A percentile compares a stretch with the other conserved stretches of the same genome.
phyloP scores from a whole-genome alignment of 208 protist genomes.

The Porcisia deanei region DNA sequence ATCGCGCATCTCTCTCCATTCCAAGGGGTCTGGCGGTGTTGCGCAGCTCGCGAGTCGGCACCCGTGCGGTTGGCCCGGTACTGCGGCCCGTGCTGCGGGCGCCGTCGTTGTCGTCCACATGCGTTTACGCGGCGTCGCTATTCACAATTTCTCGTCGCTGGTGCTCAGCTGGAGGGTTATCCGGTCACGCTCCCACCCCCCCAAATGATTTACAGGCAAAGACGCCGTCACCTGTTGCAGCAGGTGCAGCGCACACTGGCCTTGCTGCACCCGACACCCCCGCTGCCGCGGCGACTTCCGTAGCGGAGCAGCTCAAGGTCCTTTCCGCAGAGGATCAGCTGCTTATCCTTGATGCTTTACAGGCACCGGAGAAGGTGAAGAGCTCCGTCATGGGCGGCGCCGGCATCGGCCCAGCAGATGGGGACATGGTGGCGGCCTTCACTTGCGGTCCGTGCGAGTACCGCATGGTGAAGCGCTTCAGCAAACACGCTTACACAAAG shows the following conservation, averaged over 20 bases:
- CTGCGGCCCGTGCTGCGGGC: background rate
- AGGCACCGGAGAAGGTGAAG: conserved; percentile 43
- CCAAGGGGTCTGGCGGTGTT: background rate
- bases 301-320: conserved; percentile 39
- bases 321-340: conserved; percentile 62
- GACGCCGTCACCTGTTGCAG: background rate
- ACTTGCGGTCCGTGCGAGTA: conserved; percentile 87
- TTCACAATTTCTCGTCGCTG: background rate
- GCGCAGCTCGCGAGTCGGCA: background rate
- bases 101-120: background rate
- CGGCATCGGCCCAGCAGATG: conserved; percentile 75
- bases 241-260: background rate
- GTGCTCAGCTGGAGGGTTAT: background rate
- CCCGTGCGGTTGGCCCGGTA: background rate
- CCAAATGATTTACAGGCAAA: background rate
- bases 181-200: background rate
- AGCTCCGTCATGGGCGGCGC: conserved; percentile 75
- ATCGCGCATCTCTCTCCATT: background rate
- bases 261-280: conserved; percentile 4
- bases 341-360: conserved; percentile 63
- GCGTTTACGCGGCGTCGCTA: background rate
- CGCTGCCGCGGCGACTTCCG: conserved; percentile 9
- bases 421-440: conserved; percentile 90
- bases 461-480: conserved; percentile 92
- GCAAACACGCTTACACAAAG: conserved; percentile 90